These are phyloP conservation scores for Fraxinus excelsior DNA, from an alignment of 257 asterid species.

Conservation along the genomic window DNA sequence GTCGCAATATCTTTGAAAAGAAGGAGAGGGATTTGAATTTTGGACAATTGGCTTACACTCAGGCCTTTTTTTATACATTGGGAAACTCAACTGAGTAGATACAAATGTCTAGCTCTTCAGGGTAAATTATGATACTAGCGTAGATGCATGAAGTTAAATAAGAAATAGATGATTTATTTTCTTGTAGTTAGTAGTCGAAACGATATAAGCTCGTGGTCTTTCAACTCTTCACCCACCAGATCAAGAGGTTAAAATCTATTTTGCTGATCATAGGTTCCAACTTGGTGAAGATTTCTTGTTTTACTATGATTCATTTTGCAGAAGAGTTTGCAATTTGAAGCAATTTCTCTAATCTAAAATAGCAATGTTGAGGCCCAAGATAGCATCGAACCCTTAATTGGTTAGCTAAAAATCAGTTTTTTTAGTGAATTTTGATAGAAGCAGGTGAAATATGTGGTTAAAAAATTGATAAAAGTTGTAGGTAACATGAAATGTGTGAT, in stretches of 20 bases:
- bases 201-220: no score
- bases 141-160: not conserved
- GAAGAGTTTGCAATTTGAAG: not conserved
- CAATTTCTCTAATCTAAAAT: not conserved
- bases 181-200: no score
- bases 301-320: not conserved
- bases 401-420: no score
- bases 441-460: no score
- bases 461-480: no score
- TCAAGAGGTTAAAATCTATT: not conserved
- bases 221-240: no score
- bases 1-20: not conserved
- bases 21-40: not conserved
- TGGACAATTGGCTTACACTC: not conserved
- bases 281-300: not conserved
- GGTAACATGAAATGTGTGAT: no score
- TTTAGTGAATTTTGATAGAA: no score
- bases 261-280: not conserved
- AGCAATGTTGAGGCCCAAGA: not conserved
- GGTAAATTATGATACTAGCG: not conserved
- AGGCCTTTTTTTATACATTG: not conserved
- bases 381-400: not conserved
- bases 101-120: not conserved
- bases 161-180: not conserved
- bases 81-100: not conserved